Conservation (phyloP, 1,284 basidiomycete species). For the Cystobasidiaceae sp. region DNA sequence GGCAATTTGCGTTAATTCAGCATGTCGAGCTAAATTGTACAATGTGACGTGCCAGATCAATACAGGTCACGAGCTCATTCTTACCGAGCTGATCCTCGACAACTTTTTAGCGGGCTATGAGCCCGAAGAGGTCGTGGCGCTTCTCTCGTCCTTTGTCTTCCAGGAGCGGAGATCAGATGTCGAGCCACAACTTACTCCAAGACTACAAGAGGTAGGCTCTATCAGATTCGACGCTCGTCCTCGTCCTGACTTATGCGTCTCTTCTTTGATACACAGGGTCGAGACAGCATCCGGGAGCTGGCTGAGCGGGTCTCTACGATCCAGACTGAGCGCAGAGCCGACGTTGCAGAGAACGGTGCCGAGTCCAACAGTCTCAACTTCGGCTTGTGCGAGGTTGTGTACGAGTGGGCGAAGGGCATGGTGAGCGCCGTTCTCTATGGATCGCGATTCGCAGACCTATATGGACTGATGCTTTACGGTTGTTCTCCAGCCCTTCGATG, state of each 20-base stretch:
- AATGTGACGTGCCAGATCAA: slow-evolving; percentile 85
- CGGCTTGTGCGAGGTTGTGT: slow-evolving; percentile 89
- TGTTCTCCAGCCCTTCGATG: slow-evolving; percentile 74
- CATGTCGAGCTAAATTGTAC: neutral
- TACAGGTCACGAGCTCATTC: slow-evolving; percentile 87
- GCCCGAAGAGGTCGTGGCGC: slow-evolving; percentile 93
- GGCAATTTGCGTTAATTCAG: neutral
- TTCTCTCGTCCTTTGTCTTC: slow-evolving; percentile 93
- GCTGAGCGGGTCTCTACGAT: slow-evolving; percentile 75
- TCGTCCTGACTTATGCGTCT: neutral
- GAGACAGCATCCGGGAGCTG: slow-evolving; percentile 70
- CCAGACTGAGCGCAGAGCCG: slow-evolving; percentile 63
- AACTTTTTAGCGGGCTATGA: slow-evolving; percentile 85
- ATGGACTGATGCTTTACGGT: neutral
- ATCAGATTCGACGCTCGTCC: neutral
- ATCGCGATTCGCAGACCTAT: neutral
- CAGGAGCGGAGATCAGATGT: slow-evolving; percentile 85
- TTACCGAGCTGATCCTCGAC: slow-evolving; percentile 95
- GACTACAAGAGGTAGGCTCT: slow-evolving; percentile 57
- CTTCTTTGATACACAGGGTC: slow-evolving; percentile 52
- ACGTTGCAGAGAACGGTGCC: slow-evolving; percentile 72
- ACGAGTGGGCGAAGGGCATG: slow-evolving; percentile 98
- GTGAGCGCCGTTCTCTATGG: slow-evolving; percentile 52
- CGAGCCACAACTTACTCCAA: slow-evolving; percentile 71
- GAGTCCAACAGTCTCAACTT: slow-evolving; percentile 65